Conservation (phyloP, 441 rosid genomes). For the Syzygium syzygioides region DNA sequence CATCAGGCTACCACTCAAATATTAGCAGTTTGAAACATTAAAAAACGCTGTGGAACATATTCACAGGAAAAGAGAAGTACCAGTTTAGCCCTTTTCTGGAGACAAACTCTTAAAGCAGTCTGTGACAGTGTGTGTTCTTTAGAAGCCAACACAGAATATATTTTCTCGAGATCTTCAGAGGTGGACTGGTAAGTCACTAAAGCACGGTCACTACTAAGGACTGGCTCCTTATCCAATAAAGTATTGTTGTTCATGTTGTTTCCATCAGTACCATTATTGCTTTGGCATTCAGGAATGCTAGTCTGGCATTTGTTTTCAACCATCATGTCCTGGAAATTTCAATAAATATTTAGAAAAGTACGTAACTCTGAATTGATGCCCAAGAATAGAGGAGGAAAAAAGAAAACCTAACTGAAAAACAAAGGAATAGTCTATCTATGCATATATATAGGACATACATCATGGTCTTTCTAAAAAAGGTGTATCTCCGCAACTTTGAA, state of each 20-base stretch:
- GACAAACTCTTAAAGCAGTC: constrained; percentile 47
- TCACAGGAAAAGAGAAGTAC: constrained; percentile 24
- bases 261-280: constrained; percentile 18
- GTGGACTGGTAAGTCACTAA: constrained; percentile 19
- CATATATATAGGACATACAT: neutral
- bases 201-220: constrained; percentile 11
- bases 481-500: neutral
- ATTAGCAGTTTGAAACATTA: neutral
- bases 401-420: neutral
- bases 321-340: constrained; percentile 20
- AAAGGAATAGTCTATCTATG: neutral
- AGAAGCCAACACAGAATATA: constrained; percentile 28
- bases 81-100: constrained; percentile 57
- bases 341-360: neutral
- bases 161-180: constrained; percentile 28
- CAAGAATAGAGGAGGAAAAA: neutral
- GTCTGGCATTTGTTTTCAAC: constrained; percentile 6
- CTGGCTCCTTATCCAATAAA: constrained; percentile 9
- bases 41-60: neutral
- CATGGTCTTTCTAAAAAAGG: neutral
- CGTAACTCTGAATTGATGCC: neutral
- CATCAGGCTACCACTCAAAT: neutral
- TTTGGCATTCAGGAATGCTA: constrained; percentile 13
- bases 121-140: constrained; percentile 39
- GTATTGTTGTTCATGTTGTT: constrained; percentile 12